Percentiles rank a stretch among this genome's conserved stretches.
phyloP scores from a whole-genome alignment of 2,329 filamentous ascomycete species.

The Pseudogymnoascus destructans region DNA sequence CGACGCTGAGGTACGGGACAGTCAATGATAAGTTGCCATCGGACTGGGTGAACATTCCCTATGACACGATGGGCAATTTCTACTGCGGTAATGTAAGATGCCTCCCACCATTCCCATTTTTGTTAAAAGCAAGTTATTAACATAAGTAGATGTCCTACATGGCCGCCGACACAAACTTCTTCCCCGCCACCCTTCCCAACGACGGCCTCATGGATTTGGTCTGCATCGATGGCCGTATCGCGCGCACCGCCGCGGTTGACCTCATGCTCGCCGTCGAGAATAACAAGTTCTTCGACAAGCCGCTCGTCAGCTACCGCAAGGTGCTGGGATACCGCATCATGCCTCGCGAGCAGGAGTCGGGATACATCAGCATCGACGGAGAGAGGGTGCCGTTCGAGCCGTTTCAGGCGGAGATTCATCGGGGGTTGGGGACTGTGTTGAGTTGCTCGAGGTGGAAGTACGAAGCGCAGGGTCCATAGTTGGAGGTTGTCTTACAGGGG shows the following conservation, averaged over 20 bases:
- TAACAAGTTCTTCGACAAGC: conserved; percentile 66
- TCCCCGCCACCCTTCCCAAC: conserved; percentile 64
- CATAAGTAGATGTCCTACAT: conserved; percentile 68
- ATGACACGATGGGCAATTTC: conserved; percentile 77
- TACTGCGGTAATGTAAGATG: conserved; percentile 71
- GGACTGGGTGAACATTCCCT: conserved; percentile 61
- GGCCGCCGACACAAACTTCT: conserved; percentile 78
- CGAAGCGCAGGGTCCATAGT: conserved; percentile 44
- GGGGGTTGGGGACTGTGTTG: conserved; percentile 69
- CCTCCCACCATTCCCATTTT: not conserved
- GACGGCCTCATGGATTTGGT: conserved; percentile 83
- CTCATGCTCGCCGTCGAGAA: conserved; percentile 61
- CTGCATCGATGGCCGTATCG: conserved; percentile 63
- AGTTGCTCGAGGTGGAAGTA: conserved; percentile 60
- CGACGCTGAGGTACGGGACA: conserved; percentile 65
- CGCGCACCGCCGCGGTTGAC: conserved; percentile 49
- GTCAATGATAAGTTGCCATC: conserved; percentile 62
- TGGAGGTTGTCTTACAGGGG: not conserved
- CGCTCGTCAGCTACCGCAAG: conserved; percentile 69
- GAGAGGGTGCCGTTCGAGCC: conserved; percentile 76
- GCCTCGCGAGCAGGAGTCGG: conserved; percentile 56
- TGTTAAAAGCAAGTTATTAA: not conserved
- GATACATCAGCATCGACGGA: conserved; percentile 89
- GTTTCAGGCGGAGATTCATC: conserved; percentile 84
- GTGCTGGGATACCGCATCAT: conserved; percentile 76